These are phyloP conservation scores for Blepharisma stoltei DNA, from an alignment of 73 alveolate genomes.

Conservation along the genomic window DNA sequence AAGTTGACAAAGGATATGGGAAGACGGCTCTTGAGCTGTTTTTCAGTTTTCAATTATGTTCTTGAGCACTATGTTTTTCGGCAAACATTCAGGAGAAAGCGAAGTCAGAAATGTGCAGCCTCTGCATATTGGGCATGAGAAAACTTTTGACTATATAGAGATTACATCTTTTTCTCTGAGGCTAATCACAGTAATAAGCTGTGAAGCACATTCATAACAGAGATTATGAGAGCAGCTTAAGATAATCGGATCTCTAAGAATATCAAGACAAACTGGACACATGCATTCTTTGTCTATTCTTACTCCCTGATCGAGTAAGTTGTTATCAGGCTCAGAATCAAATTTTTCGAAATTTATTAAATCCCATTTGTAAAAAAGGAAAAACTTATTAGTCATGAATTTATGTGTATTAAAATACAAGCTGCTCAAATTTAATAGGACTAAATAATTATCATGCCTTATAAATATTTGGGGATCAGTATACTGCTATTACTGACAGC, in stretches of 20 bases:
- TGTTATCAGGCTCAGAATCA: too few relatives aligned
- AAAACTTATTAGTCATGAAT: too few relatives aligned
- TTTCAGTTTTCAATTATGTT: neutral
- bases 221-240: neutral
- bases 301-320: too few relatives aligned
- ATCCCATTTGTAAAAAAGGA: too few relatives aligned
- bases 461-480: too few relatives aligned
- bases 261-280: slow-evolving; percentile 18
- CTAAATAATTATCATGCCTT: too few relatives aligned
- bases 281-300: slow-evolving; percentile 11
- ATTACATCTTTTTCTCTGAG: neutral
- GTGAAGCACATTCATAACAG: slow-evolving; percentile 20
- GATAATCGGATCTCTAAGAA: slow-evolving; percentile 12
- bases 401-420: too few relatives aligned
- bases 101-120: neutral
- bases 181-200: neutral
- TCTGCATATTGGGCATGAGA: slow-evolving; percentile 1
- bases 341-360: too few relatives aligned
- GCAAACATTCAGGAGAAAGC: neutral
- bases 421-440: too few relatives aligned
- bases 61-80: neutral
- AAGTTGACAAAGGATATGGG: neutral
- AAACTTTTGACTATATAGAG: neutral
- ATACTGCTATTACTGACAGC: too few relatives aligned
- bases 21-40: neutral